Evolutionary conservation across 805 yeast genomes (phyloP), one percentile per base, ranked within the genome.

Genomic region (Barnettozyma sp.): DNA sequence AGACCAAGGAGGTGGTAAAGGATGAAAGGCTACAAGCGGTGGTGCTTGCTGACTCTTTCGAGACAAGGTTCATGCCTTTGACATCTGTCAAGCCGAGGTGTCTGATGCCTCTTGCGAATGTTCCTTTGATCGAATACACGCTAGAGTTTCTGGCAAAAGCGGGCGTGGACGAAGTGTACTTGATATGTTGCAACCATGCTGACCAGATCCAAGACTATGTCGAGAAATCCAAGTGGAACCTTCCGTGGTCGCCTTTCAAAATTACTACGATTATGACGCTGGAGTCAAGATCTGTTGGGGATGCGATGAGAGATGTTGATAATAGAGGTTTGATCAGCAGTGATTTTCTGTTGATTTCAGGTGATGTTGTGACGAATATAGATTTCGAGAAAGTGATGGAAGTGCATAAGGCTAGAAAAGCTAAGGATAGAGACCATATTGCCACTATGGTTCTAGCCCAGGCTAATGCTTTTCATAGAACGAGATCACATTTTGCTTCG

Each of bases 301-400:
- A 92, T 62, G 94, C 95, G 15, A 84, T 92, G 94, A 73, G 98
- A 57, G 97, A 90, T 54, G 65, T 92, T 40, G 98, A 92, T 58
- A 79, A 84, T 42, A 70, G 95, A 49, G 96, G 96, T 6, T 64
- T 90, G 39, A 84, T 92, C 34, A 76, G 83, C 1, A 88, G 94
- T 11, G 98, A 92, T 59, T 92, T 92, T 52, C 63, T 92, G 38
- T 67, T 92, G 24, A 83, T 92, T 22, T 77, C 94, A 7, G 98
- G 98, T 42, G 98, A 92, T 57, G 94, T 90, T 14, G 85, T 92
- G n/a, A 82, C 95, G 27, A 92, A 92, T 52, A 71, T 92, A 39
- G 92, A 87, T 50, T 76, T 90, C 43, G 71, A 70, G 31, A 74
- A 78, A 48, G 83, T 82, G 24, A 63, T 86, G 62, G 75, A 74